A percentile compares a stretch with the other conserved stretches of the same genome.
phyloP scores from a whole-genome alignment of 2,329 filamentous ascomycete genomes.

The Hypoxylon sp. region DNA sequence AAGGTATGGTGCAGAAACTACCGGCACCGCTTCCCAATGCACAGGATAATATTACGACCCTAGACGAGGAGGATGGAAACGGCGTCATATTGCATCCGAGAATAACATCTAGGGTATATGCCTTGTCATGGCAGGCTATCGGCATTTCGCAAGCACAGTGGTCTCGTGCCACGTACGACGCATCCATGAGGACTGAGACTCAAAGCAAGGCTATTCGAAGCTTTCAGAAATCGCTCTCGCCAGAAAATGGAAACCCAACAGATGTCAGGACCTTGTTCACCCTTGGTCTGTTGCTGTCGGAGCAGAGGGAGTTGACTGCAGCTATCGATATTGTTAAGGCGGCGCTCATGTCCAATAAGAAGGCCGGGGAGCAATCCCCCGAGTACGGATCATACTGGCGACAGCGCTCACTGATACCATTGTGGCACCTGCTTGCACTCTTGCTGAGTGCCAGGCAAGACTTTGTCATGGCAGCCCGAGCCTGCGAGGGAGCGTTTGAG shows the following conservation, averaged over 20 bases:
- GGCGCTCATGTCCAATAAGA: constrained; percentile 70
- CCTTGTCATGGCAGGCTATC: constrained; percentile 81
- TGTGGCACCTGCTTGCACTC: constrained; percentile 92
- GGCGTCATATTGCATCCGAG: constrained; percentile 48
- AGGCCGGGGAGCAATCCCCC: constrained; percentile 53
- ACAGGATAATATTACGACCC: constrained; percentile 42
- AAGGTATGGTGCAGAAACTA: constrained; percentile 75
- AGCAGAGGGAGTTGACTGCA: constrained; percentile 79
- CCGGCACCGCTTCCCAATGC: constrained; percentile 45
- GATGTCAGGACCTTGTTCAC: constrained; percentile 83
- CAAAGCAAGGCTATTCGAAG: constrained; percentile 80
- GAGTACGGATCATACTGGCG: constrained; percentile 63
- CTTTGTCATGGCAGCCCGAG: constrained; percentile 78
- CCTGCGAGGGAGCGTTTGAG: constrained; percentile 90
- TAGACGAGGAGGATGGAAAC: constrained; percentile 46
- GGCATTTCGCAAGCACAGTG: constrained; percentile 87
- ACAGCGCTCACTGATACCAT: constrained; percentile 73
- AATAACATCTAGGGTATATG: constrained; percentile 68
- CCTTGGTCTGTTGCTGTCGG: constrained; percentile 83
- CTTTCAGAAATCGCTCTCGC: constrained; percentile 75
- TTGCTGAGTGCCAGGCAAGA: constrained; percentile 88
- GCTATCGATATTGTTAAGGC: constrained; percentile 85
- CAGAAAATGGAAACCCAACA: constrained; percentile 69
- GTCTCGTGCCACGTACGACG: constrained; percentile 83
- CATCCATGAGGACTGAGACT: constrained; percentile 72